phyloP scores from a whole-genome alignment of 768 basidiomycete genomes.

The Xerocomus brunneocitrinus region DNA sequence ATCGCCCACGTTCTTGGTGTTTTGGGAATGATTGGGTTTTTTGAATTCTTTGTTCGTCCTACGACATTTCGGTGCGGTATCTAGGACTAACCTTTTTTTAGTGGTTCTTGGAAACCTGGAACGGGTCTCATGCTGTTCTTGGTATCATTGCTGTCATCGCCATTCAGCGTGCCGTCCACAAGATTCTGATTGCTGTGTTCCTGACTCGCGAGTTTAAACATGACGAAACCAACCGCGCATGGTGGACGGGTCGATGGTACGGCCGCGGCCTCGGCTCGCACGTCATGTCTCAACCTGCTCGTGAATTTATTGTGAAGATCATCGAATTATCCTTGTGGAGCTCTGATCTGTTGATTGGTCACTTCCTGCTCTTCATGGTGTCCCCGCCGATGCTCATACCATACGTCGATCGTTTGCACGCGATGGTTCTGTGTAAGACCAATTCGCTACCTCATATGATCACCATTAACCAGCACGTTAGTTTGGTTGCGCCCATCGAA shows the following conservation, averaged over 20 bases:
- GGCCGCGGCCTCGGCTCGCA: slow-evolving; percentile 87
- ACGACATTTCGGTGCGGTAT: not conserved
- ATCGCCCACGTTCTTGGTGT: slow-evolving; percentile 81
- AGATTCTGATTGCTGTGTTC: slow-evolving; percentile 90
- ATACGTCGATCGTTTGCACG: slow-evolving; percentile 88
- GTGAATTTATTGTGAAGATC: slow-evolving; percentile 97
- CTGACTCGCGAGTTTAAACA: slow-evolving; percentile 98
- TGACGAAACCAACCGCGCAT: slow-evolving; percentile 96
- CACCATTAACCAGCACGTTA: slow-evolving; percentile 30
- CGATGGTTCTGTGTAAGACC: slow-evolving; percentile 75
- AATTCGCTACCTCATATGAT: slow-evolving; percentile 8
- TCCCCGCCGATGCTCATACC: slow-evolving; percentile 86
- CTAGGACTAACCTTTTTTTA: slow-evolving; percentile 31
- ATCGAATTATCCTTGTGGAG: slow-evolving; percentile 95
- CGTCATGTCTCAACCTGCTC: slow-evolving; percentile 95
- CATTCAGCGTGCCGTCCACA: slow-evolving; percentile 90
- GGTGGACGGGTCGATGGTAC: slow-evolving; percentile 99
- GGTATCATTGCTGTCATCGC: slow-evolving; percentile 89
- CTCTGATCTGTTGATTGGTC: slow-evolving; percentile 86
- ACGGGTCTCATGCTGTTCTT: slow-evolving; percentile 87
- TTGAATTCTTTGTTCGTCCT: slow-evolving; percentile 84
- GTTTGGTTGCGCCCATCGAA: slow-evolving; percentile 96
- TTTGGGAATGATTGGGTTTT: slow-evolving; percentile 87
- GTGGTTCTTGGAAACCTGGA: slow-evolving; percentile 96
- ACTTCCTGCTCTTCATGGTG: slow-evolving; percentile 85